phyloP scores from a whole-genome alignment of 208 protist species.

The Crithidia fasciculata region DNA sequence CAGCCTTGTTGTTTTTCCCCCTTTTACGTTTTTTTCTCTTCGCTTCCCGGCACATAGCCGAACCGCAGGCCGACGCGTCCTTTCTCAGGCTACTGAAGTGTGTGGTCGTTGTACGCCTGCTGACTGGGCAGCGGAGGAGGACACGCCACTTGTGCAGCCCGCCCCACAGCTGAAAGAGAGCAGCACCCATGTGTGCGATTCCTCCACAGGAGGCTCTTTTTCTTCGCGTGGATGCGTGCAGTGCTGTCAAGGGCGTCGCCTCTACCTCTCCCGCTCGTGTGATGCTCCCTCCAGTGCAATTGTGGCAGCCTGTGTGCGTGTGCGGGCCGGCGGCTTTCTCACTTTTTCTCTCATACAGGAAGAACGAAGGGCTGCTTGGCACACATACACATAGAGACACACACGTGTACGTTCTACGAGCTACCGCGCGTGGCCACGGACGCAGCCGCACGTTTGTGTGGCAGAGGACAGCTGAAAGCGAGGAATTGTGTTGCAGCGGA shows the following conservation, averaged over 20 bases:
- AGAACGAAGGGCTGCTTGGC: too few relatives aligned
- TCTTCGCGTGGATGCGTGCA: background rate
- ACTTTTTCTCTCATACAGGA: background rate
- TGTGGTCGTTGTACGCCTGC: background rate
- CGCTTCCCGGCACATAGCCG: background rate
- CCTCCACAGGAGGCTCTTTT: too few relatives aligned
- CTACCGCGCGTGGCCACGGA: too few relatives aligned
- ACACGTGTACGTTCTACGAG: too few relatives aligned
- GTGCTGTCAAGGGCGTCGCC: background rate
- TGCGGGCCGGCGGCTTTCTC: background rate
- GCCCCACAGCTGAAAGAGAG: too few relatives aligned
- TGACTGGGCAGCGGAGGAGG: background rate
- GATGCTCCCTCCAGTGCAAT: background rate
- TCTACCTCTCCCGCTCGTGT: background rate
- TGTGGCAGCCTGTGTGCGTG: background rate
- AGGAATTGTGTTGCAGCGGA: background rate
- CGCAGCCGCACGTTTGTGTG: too few relatives aligned
- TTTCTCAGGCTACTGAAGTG: too few relatives aligned
- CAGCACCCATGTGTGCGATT: too few relatives aligned
- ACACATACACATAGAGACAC: too few relatives aligned
- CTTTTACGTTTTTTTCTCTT: constrained; percentile 15
- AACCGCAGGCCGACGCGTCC: too few relatives aligned
- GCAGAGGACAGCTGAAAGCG: background rate
- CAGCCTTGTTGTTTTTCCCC: constrained; percentile 3
- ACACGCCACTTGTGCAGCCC: too few relatives aligned